Conservation (phyloP, 1,284 basidiomycete species). For the Sporisorium sorghi region DNA sequence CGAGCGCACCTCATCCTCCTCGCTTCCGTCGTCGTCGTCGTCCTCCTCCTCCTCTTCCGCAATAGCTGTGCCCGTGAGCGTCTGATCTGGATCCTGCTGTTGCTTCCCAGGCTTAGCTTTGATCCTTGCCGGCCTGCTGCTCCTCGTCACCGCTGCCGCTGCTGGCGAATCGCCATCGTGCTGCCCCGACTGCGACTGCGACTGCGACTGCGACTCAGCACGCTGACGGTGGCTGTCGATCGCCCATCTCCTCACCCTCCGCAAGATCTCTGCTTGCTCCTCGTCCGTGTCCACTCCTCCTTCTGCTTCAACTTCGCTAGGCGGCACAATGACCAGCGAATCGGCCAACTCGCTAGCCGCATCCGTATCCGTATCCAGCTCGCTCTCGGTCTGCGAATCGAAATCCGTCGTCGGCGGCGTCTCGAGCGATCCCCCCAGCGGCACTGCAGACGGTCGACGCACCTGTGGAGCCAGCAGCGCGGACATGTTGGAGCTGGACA, state of each 20-base stretch:
- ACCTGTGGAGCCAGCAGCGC: not conserved
- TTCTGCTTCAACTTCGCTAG: constrained; percentile 1
- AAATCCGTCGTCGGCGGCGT: constrained; percentile 57
- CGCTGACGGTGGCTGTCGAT: constrained; percentile 43
- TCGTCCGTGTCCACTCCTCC: constrained; percentile 32
- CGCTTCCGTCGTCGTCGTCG: not conserved
- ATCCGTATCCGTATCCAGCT: constrained; percentile 24
- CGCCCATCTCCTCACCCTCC: constrained; percentile 38
- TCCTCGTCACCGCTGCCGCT: not conserved
- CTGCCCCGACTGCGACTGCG: no score
- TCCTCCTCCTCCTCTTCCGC: constrained; percentile 22
- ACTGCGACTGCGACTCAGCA: no score
- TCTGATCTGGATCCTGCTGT: constrained; percentile 25
- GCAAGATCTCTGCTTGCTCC: constrained; percentile 35
- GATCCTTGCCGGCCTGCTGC: not conserved
- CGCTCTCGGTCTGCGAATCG: constrained; percentile 42
- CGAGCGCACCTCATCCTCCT: not conserved
- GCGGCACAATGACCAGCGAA: constrained; percentile 11
- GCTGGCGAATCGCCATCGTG: no score
- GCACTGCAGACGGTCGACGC: not conserved
- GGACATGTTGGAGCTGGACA: constrained; percentile 17
- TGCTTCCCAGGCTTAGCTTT: not conserved
- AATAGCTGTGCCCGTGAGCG: constrained; percentile 14
- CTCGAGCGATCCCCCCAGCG: constrained; percentile 15
- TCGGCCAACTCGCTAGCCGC: constrained; percentile 12